These are phyloP conservation scores for Torulaspora maleeae DNA, from an alignment of 805 yeast genomes.

Conservation along the genomic window DNA sequence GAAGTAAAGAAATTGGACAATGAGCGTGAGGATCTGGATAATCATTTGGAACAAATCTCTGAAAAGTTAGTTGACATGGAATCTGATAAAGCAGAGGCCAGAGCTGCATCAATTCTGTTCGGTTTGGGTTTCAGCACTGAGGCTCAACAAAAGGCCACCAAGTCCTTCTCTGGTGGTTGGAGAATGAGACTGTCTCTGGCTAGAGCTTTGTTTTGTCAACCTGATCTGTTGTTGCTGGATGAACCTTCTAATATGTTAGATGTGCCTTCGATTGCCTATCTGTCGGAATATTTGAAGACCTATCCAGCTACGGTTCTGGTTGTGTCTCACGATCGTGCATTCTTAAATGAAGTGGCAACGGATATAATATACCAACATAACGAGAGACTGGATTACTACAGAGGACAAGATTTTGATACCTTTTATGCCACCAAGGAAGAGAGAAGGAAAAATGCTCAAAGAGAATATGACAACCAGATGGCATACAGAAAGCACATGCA, in stretches of 20 bases:
- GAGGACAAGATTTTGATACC: conserved; percentile 89
- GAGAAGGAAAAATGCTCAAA: conserved; percentile 83
- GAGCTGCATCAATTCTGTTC: conserved; percentile 87
- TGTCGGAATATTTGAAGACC: conserved; percentile 82
- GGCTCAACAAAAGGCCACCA: conserved; percentile 78
- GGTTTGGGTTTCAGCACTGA: conserved; percentile 93
- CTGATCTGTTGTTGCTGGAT: conserved; percentile 87
- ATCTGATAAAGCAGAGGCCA: conserved; percentile 93
- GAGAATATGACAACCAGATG: conserved; percentile 97
- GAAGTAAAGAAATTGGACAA: conserved; percentile 78
- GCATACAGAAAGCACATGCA: conserved; percentile 92
- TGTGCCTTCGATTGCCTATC: conserved; percentile 94
- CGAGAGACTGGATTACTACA: conserved; percentile 91
- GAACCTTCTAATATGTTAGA: conserved; percentile 99
- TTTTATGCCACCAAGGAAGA: conserved; percentile 94
- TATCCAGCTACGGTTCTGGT: conserved; percentile 91
- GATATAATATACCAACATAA: conserved; percentile 98
- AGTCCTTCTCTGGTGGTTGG: conserved; percentile 99
- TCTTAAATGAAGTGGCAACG: conserved; percentile 95
- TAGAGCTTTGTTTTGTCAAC: conserved; percentile 94
- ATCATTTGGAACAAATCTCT: conserved; percentile 69
- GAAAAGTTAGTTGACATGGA: conserved; percentile 90
- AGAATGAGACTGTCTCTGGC: conserved; percentile 99
- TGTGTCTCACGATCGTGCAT: conserved; percentile 97
- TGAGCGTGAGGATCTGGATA: conserved; percentile 82